A percentile compares a stretch with the other conserved stretches of the same genome.
Conservation (phyloP, 306 rosid species). For the Cicer bijugum region DNA sequence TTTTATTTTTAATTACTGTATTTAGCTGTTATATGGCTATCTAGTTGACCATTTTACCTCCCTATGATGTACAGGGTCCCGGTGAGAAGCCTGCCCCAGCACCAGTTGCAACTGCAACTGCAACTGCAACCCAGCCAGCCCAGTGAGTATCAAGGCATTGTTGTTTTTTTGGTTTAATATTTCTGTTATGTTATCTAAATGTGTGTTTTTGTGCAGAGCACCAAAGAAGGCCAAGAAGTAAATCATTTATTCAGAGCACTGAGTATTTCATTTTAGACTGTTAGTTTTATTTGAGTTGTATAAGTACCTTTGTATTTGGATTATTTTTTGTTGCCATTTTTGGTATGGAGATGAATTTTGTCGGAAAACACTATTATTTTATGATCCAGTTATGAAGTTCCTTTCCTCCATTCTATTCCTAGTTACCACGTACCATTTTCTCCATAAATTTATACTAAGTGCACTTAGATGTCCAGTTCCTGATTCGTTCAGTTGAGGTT, state of each 20-base stretch:
- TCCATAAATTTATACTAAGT: no score
- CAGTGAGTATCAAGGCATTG: background rate
- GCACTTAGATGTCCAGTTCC: no score
- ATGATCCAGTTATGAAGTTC: background rate
- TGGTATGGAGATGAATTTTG: background rate
- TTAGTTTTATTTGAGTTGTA: conserved; percentile 47
- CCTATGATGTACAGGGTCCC: background rate
- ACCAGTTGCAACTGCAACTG: background rate
- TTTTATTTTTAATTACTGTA: background rate
- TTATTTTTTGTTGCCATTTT: conserved; percentile 31
- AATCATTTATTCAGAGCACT: background rate
- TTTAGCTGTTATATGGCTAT: background rate
- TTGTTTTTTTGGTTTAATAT: background rate
- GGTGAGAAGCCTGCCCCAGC: background rate
- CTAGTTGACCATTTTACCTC: background rate
- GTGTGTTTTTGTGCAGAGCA: conserved; percentile 8
- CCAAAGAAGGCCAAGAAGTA: conserved; percentile 23
- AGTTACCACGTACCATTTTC: background rate
- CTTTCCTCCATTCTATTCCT: background rate
- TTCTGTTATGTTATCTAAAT: background rate
- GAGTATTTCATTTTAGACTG: conserved; percentile 44
- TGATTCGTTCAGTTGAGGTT: no score
- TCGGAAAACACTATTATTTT: conserved; percentile 10
- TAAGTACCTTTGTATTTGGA: conserved; percentile 26
- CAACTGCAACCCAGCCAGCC: conserved; percentile 2